Base-by-base conservation (phyloP, 2,329 filamentous ascomycete species). In the Claviceps maximensis region DNA sequence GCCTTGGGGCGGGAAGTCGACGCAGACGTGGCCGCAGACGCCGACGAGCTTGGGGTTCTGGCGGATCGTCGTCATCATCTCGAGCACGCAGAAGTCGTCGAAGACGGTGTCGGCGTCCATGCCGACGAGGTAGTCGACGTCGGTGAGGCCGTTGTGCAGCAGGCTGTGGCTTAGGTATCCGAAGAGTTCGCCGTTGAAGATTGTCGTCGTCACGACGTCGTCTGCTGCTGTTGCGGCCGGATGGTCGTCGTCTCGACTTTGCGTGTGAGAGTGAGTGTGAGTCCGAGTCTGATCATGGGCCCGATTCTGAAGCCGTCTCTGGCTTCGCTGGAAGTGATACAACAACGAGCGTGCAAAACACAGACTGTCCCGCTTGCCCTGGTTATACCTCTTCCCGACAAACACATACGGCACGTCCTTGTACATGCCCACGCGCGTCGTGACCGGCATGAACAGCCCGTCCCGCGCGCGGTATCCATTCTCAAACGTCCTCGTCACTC, bases 51-150 rank as follows among this genome's bases (percentile, higher is more conserved):
- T 65, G 5, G 69, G 68, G 49, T 71, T 68, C 54, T 66, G 66
- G 53, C 71, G 71, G 15, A 71, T 71, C 57, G 73, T 67, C 7
- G 60, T 60, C 36, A 76, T 54, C 61, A 76, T 69, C 57, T 75
- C 67, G 49, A 62, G 67, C 56, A 77, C 63, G 51, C 74, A 76
- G 53, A 63, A 57, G 8, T 68, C 61, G 5, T 73, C 72, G 50
- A 75, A 75, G 4, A 74, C 66, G 2, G 72, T 75, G 50, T 75
- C 72, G 3, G 71, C 73, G 47, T 75, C 73, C 72, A 75, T 74
- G 17, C 73, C 73, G 0, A 68, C 67, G 0, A 75, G 65, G 42
- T 70, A 67, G 38, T 74, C 71, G 33, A 73, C 62, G 7, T 67
- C 66, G 2, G 67, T 62, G 10, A 75, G 63, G 7, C 68, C 67